Percentiles rank a stretch among this genome's conserved stretches.
Evolutionary conservation across 2,329 filamentous ascomycete genomes (phyloP).

Genomic region (Penicillium polonicum): DNA sequence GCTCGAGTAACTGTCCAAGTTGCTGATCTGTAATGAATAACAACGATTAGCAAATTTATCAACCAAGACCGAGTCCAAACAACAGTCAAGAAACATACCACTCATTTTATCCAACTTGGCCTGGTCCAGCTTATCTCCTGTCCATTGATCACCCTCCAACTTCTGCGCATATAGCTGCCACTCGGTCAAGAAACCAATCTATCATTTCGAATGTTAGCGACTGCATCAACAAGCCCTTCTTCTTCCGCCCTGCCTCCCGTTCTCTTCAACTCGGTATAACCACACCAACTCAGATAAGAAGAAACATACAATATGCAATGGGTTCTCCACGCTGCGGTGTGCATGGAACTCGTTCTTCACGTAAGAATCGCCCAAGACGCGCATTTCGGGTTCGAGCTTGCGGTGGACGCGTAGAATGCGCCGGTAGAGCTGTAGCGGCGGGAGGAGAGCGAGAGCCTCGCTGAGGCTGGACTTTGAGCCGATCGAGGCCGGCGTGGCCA

Average conservation of each 20-base stretch:
- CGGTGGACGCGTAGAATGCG: conserved; percentile 83
- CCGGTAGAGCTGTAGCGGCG: conserved; percentile 85
- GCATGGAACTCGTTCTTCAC: conserved; percentile 88
- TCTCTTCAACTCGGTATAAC: neutral
- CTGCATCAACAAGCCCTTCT: neutral
- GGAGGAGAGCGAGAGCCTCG: conserved; percentile 67
- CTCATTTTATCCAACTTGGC: conserved; percentile 90
- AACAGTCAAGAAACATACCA: conserved; percentile 56
- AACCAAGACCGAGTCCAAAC: neutral
- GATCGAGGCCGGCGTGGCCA: conserved; percentile 42
- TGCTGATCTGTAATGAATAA: conserved; percentile 69
- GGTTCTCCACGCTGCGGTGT: conserved; percentile 82
- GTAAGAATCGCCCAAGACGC: conserved; percentile 86
- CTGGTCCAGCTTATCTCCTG: conserved; percentile 78
- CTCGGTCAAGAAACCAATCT: conserved; percentile 94
- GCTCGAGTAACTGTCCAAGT: conserved; percentile 86
- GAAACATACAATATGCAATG: conserved; percentile 76
- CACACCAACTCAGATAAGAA: neutral
- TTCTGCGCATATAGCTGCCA: conserved; percentile 96
- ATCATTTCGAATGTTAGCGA: conserved; percentile 5
- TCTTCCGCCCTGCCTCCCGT: neutral
- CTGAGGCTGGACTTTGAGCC: conserved; percentile 44
- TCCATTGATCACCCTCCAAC: conserved; percentile 83
- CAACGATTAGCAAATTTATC: neutral
- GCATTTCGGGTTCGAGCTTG: conserved; percentile 68